These are phyloP conservation scores for Monilinia fructigena DNA, from an alignment of 2,329 filamentous ascomycete genomes.

Conservation along the genomic window DNA sequence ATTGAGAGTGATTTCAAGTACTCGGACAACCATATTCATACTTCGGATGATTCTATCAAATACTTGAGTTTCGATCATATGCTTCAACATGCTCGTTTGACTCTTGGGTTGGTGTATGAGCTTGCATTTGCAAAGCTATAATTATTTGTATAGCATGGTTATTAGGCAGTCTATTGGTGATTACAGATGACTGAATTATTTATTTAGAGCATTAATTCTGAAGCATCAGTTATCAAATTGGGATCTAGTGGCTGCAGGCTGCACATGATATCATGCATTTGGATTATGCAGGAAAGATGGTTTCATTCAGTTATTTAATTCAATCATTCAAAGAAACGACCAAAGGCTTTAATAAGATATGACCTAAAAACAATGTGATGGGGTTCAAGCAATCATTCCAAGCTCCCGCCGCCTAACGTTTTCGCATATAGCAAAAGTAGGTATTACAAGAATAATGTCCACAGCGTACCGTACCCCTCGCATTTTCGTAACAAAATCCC, in stretches of 20 bases:
- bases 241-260: neutral
- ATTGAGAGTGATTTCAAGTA: conserved; percentile 71
- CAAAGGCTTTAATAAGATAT: neutral
- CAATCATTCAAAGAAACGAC: neutral
- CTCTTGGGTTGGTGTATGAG: conserved; percentile 79
- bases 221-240: neutral
- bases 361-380: neutral
- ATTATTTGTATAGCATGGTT: neutral
- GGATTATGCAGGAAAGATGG: neutral
- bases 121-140: conserved; percentile 66
- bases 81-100: conserved; percentile 85
- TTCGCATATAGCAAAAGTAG: neutral
- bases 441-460: neutral
- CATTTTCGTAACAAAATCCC: no score
- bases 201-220: neutral
- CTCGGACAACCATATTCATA: conserved; percentile 67
- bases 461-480: no score
- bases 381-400: neutral
- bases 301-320: neutral
- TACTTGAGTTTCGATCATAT: conserved; percentile 83
- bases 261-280: conserved; percentile 1
- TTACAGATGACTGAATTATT: neutral
- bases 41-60: conserved; percentile 67
- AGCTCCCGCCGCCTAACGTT: neutral
- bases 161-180: neutral